Percentiles rank a stretch among this genome's conserved stretches.
phyloP scores from a whole-genome alignment of 148 eudicot genomes.

The Arbutus unedo region DNA sequence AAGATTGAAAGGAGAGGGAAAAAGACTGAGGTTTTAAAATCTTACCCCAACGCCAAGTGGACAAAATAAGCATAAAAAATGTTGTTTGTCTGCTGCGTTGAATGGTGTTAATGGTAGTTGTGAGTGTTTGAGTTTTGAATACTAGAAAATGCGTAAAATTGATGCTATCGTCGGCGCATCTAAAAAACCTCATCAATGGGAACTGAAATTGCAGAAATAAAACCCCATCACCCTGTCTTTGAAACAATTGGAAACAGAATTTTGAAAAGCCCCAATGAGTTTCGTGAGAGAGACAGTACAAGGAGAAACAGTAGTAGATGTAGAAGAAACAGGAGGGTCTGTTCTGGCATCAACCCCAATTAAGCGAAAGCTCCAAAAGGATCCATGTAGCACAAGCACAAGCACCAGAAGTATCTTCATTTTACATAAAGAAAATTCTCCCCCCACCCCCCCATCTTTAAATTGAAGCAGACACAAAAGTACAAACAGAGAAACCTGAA shows the following conservation, averaged over 20 bases:
- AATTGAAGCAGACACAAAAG: not conserved
- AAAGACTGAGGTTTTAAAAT: not conserved
- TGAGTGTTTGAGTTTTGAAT: not conserved
- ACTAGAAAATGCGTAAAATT: not conserved
- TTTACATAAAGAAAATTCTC: not conserved
- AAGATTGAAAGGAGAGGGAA: not conserved
- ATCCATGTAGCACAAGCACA: slow-evolving; percentile 26
- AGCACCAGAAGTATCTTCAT: slow-evolving; percentile 20
- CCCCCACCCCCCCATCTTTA: not conserved
- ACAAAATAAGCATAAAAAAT: not conserved
- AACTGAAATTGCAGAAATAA: not conserved
- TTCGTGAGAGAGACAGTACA: slow-evolving; percentile 28
- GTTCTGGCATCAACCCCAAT: slow-evolving; percentile 23
- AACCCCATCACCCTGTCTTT: not conserved
- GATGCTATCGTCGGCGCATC: not conserved
- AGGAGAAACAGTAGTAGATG: slow-evolving; percentile 29
- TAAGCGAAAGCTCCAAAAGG: slow-evolving; percentile 20
- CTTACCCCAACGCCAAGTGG: not conserved
- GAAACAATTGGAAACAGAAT: not conserved
- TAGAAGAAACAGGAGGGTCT: slow-evolving; percentile 32
- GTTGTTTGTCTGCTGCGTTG: not conserved
- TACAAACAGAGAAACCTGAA: not conserved
- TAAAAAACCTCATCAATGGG: not conserved
- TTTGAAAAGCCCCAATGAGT: not conserved
- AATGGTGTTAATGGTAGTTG: not conserved